A percentile compares a stretch with the other conserved stretches of the same genome.
Evolutionary conservation across 208 protist species (phyloP).

Genomic region (Crithidia thermophila): DNA sequence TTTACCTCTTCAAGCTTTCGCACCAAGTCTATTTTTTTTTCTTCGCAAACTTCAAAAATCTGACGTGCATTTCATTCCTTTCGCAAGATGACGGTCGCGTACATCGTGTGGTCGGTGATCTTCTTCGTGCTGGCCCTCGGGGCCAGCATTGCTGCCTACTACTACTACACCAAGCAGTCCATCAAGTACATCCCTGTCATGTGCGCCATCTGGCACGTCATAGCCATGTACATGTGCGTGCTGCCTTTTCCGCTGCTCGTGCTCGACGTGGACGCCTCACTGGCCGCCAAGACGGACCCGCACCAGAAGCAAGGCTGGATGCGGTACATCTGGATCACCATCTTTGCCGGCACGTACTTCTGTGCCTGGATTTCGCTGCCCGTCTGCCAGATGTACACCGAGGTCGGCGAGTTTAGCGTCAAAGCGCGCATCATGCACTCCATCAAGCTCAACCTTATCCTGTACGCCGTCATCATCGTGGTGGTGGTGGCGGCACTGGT

Average conservation of each 20-base stretch:
- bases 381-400: slow-evolving; percentile 84
- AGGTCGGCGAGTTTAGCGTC: slow-evolving; percentile 82
- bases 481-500: slow-evolving; percentile 64
- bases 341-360: slow-evolving; percentile 86
- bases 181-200: slow-evolving; percentile 65
- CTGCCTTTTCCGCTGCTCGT: slow-evolving; percentile 88
- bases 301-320: slow-evolving; percentile 54
- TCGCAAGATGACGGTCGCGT: slow-evolving; percentile 56
- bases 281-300: slow-evolving; percentile 35
- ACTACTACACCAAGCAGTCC: slow-evolving; percentile 82
- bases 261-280: slow-evolving; percentile 79
- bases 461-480: slow-evolving; percentile 83
- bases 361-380: slow-evolving; percentile 89
- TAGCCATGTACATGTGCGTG: slow-evolving; percentile 77
- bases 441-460: slow-evolving; percentile 77
- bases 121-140: slow-evolving; percentile 73
- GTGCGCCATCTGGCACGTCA: slow-evolving; percentile 74
- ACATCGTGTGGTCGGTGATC: slow-evolving; percentile 59
- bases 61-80: too few relatives aligned
- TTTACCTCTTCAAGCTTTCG: too few relatives aligned
- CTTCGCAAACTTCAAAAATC: not conserved
- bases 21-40: not conserved
- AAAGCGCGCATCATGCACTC: slow-evolving; percentile 58
- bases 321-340: slow-evolving; percentile 82
- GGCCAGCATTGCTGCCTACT: slow-evolving; percentile 61